Evolutionary conservation across 116 monocot genomes (phyloP), one percentile per base, ranked within the genome.

Genomic region (Dioscorea cayenensis): DNA sequence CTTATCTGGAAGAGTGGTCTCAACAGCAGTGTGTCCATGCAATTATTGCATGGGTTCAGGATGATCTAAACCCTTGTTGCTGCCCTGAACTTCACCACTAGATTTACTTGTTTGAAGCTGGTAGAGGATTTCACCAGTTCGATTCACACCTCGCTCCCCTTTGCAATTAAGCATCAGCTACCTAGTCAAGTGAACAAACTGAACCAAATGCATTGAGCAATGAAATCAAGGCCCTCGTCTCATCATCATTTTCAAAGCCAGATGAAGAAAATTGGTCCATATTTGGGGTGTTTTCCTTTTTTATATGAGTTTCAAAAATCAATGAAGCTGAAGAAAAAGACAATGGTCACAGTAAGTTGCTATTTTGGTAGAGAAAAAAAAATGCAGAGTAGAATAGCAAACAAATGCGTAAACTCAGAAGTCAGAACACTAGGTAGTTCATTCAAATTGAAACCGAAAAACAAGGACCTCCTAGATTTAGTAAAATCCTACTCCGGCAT

Each of bases 91-190:
- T 51, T 27, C 62, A 64, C 10, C 77, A 67, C 21, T 48, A 20
- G 69, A 35, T 14, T 66, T 77, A 12, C 63, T 76, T 60, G 71
- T 76, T 72, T 82, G 85, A 66, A 64, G 29, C 32, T 81, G 66
- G 59, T 60, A 78, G 7, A 95, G 81, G 35, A 90, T 76, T 64
- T 92, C 82, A 20, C 95, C 81, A 59, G 95, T 85, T 18, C 28
- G 72, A 48, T 66, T 69, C 16, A 84, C 60, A 83, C 92, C 85
- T 62, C 75, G 66, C 14, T 80, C 77, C 29, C 90, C 79, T 38
- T 43, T 73, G 64, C 70, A 73, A 75, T 87, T 87, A 95, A 49
- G 95, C 92, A 35, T 82, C 75, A 27, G 92, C 92, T 77, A 95
- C 88, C 17, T 90, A 87, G 69, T 89, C 77, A 43, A 87, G 78